Conservation (phyloP, 176 grass and related monocot species). For the barley (Hordeum vulgare) region MorexV3_pseudomolecules_assembly NC_058519.1:589373441-589373940, state of each 20-base stretch:
- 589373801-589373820: neutral
- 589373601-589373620: neutral
- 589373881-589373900: neutral
- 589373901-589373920: neutral
- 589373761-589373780: neutral
- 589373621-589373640: neutral
- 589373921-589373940: neutral
- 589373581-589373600: neutral
- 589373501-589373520: conserved; percentile 19
- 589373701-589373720: neutral
- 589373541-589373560: neutral
- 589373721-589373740: neutral
- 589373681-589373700: neutral
- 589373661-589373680: neutral
- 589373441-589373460: conserved; percentile 47
- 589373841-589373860: neutral
- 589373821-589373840: neutral
- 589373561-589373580: neutral
- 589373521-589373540: neutral
- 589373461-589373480: conserved; percentile 29
- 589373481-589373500: conserved; percentile 43
- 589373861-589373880: neutral
- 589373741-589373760: neutral
- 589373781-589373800: neutral
- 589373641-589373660: conserved; percentile 24